Percentiles rank a stretch among this genome's conserved stretches.
Evolutionary conservation across 202 grass and related monocot genomes (phyloP).

Genomic region (Panicum virgatum): DNA sequence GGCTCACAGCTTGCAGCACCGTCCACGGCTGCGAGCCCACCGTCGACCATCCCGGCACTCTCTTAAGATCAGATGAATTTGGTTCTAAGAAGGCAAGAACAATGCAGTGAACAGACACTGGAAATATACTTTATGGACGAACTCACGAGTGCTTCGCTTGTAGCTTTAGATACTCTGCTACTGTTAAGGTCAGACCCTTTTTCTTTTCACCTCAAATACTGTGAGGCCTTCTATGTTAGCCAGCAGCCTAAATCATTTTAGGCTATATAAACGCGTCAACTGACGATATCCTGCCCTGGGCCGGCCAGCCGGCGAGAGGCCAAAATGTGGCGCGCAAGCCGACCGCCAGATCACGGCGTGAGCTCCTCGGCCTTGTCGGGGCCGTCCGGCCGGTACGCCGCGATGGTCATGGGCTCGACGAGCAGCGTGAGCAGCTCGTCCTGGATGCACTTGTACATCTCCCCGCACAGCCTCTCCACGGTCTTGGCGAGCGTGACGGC

Average conservation of each 20-base stretch:
- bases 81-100: neutral
- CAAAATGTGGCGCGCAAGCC: neutral
- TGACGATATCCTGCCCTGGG: neutral
- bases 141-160: neutral
- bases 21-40: too few species aligned
- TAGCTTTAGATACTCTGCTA: neutral
- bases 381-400: slow-evolving; percentile 48
- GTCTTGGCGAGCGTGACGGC: slow-evolving; percentile 48
- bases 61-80: too few species aligned
- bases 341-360: neutral
- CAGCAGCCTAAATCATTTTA: neutral
- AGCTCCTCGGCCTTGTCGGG: slow-evolving; percentile 53
- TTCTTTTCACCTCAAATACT: neutral
- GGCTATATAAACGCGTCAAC: neutral
- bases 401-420: slow-evolving; percentile 35
- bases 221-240: neutral
- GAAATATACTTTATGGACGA: neutral
- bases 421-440: slow-evolving; percentile 63
- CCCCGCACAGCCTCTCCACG: slow-evolving; percentile 50
- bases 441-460: slow-evolving; percentile 71
- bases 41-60: too few species aligned
- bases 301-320: neutral
- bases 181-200: neutral
- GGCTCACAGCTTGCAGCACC: too few species aligned
- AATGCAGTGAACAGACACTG: neutral